Conservation (phyloP, 2,329 filamentous ascomycete genomes). For the Talaromyces pinophilus region DNA sequence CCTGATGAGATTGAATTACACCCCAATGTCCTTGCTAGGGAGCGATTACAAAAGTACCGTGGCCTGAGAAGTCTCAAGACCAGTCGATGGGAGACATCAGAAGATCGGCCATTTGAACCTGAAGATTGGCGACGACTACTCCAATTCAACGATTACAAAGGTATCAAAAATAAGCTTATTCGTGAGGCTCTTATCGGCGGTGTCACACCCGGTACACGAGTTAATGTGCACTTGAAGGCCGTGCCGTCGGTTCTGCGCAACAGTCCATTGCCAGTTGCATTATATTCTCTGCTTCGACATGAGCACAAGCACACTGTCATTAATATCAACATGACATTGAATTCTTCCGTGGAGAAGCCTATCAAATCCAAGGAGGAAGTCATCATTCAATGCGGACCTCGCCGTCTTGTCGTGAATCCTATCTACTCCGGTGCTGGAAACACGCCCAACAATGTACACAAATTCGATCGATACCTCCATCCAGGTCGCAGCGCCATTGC, state of each 20-base stretch:
- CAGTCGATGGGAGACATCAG: slow-evolving; percentile 84
- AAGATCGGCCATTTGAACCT: slow-evolving; percentile 83
- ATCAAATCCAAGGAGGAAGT: slow-evolving; percentile 91
- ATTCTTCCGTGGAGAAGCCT: slow-evolving; percentile 70
- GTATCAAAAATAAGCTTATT: slow-evolving; percentile 71
- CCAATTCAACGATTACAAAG: slow-evolving; percentile 85
- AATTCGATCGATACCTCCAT: slow-evolving; percentile 89
- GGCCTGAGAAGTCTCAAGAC: slow-evolving; percentile 89
- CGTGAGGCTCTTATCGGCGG: slow-evolving; percentile 88
- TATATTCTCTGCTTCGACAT: slow-evolving; percentile 87
- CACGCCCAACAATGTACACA: slow-evolving; percentile 95
- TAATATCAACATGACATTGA: slow-evolving; percentile 87
- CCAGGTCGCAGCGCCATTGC: slow-evolving; percentile 87
- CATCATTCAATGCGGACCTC: slow-evolving; percentile 85
- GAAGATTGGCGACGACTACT: slow-evolving; percentile 86
- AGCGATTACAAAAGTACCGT: slow-evolving; percentile 81
- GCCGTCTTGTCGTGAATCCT: slow-evolving; percentile 83
- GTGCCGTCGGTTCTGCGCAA: slow-evolving; percentile 58
- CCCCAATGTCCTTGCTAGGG: slow-evolving; percentile 80
- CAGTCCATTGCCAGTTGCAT: slow-evolving; percentile 61
- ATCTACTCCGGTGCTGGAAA: slow-evolving; percentile 86
- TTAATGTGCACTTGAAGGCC: slow-evolving; percentile 72
- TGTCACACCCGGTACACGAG: slow-evolving; percentile 77
- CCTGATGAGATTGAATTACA: slow-evolving; percentile 96
- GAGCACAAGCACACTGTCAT: slow-evolving; percentile 91